Conservation (phyloP, 2,329 filamentous ascomycete genomes). For the Botryotinia convoluta region DNA sequence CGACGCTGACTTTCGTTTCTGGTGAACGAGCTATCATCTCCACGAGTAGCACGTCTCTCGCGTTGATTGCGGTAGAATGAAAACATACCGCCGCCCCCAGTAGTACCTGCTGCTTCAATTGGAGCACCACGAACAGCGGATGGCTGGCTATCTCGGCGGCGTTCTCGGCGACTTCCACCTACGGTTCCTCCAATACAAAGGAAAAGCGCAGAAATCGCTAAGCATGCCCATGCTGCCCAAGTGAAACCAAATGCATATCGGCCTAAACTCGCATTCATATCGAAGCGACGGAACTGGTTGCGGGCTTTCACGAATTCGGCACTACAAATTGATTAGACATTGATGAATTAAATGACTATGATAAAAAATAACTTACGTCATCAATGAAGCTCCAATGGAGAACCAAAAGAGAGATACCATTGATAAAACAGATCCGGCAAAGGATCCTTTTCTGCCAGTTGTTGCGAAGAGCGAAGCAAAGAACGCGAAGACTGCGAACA, state of each 20-base stretch:
- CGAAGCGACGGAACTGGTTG: slow-evolving; percentile 57
- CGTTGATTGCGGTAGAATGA: slow-evolving; percentile 19
- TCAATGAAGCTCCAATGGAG: slow-evolving; percentile 63
- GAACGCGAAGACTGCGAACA: slow-evolving; percentile 70
- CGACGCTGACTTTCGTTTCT: slow-evolving; percentile 10
- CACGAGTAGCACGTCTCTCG: not conserved
- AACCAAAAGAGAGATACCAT: slow-evolving; percentile 67
- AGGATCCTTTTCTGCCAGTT: slow-evolving; percentile 68
- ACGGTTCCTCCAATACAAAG: slow-evolving; percentile 59
- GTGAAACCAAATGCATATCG: slow-evolving; percentile 71
- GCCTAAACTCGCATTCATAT: slow-evolving; percentile 60
- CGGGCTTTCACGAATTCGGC: slow-evolving; percentile 67
- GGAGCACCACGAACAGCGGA: not conserved
- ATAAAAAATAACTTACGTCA: slow-evolving; percentile 60
- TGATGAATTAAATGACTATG: not conserved
- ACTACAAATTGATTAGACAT: slow-evolving; percentile 38
- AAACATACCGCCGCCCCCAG: not conserved
- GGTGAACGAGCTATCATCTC: slow-evolving; percentile 5
- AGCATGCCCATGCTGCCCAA: slow-evolving; percentile 67
- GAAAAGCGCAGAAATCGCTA: slow-evolving; percentile 64
- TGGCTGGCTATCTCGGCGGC: not conserved
- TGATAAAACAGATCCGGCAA: slow-evolving; percentile 57
- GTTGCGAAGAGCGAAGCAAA: slow-evolving; percentile 67
- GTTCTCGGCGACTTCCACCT: not conserved
- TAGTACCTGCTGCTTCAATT: not conserved